phyloP scores from a whole-genome alignment of 345 rosid genomes.

The Aquilaria sinensis region DNA sequence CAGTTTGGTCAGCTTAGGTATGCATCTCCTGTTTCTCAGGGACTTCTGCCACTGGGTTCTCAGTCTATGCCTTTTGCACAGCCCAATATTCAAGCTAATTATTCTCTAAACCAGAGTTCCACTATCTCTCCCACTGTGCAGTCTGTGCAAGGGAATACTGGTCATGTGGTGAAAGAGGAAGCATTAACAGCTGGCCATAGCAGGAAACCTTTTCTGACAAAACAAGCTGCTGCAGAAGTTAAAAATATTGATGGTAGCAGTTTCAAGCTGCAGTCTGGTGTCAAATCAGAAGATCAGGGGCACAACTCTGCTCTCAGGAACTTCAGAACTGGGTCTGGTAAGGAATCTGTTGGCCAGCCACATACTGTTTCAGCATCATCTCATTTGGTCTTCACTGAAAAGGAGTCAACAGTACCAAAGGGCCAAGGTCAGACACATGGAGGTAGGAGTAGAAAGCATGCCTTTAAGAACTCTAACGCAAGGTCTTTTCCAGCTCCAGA shows the following conservation, averaged over 20 bases:
- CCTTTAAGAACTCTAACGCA: constrained; percentile 43
- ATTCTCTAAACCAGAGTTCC: constrained; percentile 44
- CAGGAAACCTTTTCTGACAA: constrained; percentile 22
- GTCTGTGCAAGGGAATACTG: constrained; percentile 31
- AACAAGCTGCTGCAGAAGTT: constrained; percentile 38
- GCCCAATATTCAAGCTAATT: constrained; percentile 35
- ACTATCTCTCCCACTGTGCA: constrained; percentile 38
- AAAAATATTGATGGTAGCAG: constrained; percentile 22
- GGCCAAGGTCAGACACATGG: constrained; percentile 32
- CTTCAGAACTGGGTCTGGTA: constrained; percentile 25
- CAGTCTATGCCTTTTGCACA: constrained; percentile 51
- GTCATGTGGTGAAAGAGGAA: constrained; percentile 34
- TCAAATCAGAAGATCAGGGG: constrained; percentile 27
- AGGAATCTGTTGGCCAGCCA: constrained; percentile 37
- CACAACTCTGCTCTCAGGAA: constrained; percentile 27
- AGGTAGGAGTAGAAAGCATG: constrained; percentile 41
- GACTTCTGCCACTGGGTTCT: constrained; percentile 59
- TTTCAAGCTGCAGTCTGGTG: constrained; percentile 28
- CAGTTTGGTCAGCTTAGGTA: constrained; percentile 91
- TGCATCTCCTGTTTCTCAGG: constrained; percentile 74
- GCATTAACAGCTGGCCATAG: constrained; percentile 32
- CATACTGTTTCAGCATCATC: constrained; percentile 28
- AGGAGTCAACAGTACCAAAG: constrained; percentile 24
- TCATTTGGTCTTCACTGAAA: constrained; percentile 26
- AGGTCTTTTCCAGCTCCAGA: constrained; percentile 49